phyloP scores from a whole-genome alignment of 148 eudicot genomes.

The Cornus controversa region DNA sequence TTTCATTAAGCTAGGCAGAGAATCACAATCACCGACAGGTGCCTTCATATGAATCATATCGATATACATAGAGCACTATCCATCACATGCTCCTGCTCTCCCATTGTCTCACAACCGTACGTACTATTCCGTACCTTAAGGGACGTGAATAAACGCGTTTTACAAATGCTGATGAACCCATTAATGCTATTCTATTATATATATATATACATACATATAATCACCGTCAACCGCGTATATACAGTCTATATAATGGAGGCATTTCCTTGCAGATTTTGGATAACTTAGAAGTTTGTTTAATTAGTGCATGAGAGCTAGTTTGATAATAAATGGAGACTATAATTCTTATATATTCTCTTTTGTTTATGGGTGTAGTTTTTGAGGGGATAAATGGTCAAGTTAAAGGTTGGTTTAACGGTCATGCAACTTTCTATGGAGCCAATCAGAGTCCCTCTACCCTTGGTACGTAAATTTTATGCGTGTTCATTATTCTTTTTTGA shows the following conservation, averaged over 20 bases:
- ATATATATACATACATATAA: neutral
- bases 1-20: neutral
- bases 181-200: neutral
- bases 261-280: constrained; percentile 5
- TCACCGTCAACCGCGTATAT: constrained; percentile 36
- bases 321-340: neutral
- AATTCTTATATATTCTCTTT: constrained; percentile 12
- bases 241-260: constrained; percentile 22
- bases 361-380: constrained; percentile 16
- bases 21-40: neutral
- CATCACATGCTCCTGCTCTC: constrained; percentile 32
- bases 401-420: constrained; percentile 53
- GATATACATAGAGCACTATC: constrained; percentile 13
- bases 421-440: constrained; percentile 78
- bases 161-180: neutral
- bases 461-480: constrained; percentile 44
- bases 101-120: constrained; percentile 15
- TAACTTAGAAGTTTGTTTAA: neutral
- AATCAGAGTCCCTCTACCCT: constrained; percentile 63
- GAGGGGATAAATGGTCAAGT: constrained; percentile 33
- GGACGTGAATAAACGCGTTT: constrained; percentile 36
- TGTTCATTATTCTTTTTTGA: no score
- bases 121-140: constrained; percentile 36
- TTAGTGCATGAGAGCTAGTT: neutral
- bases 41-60: neutral